Evolutionary conservation across 306 rosid genomes (phyloP), one percentile per base, ranked within the genome.

Genomic region (Senna siamea): DNA sequence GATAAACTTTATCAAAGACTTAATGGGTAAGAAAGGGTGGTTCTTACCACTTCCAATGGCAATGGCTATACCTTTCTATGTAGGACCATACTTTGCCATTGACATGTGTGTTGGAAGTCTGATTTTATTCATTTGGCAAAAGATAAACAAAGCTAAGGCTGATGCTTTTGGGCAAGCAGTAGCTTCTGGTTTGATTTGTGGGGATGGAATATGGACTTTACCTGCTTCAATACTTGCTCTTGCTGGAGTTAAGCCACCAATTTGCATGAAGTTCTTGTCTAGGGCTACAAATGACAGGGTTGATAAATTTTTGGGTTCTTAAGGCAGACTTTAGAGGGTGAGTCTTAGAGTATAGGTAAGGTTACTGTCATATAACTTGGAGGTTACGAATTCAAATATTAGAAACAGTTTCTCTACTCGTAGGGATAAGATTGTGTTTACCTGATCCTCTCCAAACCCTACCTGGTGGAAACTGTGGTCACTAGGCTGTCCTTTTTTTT

Each of bases 121-220:
- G 52, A 69, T 85, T 50, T 70, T 85, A 20, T 82, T 68, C 43
- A 70, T 82, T 22, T 82, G 89, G 86, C 80, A 79, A 15, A 82
- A 68, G 67, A 10, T 76, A 38, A 73, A 76, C 76, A 76, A 79
- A 73, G 72, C 76, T 10, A 79, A 85, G 60, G 89, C 86, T 23
- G 86, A 85, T 73, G 84, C 86, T 41, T 82, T 72, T 58, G 89
- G 73, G 53, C 80, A 84, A 18, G 85, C 85, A 52, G 86, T 85
- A 5, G 89, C 89, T 76, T 85, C 83, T 82, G 85, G 89, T 79
- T 82, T 85, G 84, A 85, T 85, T 68, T 82, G 86, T 73, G 89
- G 89, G 0, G 86, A 85, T 76, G 89, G 86, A 62, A 82, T 85
- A 55, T 85, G 85, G 89, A 76, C 86, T 23, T 18, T 82, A 0